A percentile compares a stretch with the other conserved stretches of the same genome.
Conservation (phyloP, 176 grass and related monocot species). For the Bothriochloa decipiens region DNA sequence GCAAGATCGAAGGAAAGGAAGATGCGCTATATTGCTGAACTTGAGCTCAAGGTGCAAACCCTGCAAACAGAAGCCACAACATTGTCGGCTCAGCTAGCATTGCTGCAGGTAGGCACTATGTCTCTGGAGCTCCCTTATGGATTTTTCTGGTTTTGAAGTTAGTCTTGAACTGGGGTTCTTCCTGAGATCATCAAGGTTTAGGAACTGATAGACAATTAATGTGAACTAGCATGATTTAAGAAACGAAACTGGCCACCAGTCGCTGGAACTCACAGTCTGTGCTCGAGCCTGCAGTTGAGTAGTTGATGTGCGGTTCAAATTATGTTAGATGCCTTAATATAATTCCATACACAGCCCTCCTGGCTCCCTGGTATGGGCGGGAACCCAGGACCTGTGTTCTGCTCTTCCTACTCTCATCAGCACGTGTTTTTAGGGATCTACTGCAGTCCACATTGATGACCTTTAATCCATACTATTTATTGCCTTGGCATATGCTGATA, state of each 20-base stretch:
- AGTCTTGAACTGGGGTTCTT: slow-evolving; percentile 27
- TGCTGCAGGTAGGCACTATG: slow-evolving; percentile 59
- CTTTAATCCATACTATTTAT: neutral
- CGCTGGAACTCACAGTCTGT: neutral
- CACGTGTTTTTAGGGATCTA: neutral
- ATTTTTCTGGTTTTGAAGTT: slow-evolving; percentile 17
- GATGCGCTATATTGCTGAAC: slow-evolving; percentile 76
- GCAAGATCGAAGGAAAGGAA: slow-evolving; percentile 92
- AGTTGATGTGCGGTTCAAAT: neutral
- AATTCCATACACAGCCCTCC: neutral
- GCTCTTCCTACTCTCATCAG: neutral
- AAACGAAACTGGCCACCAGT: neutral
- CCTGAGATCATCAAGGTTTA: slow-evolving; percentile 28
- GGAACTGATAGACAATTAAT: slow-evolving; percentile 11
- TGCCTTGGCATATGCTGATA: neutral
- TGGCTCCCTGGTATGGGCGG: neutral
- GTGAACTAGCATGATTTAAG: neutral
- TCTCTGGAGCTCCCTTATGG: slow-evolving; percentile 11
- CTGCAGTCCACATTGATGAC: neutral
- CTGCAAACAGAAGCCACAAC: slow-evolving; percentile 74
- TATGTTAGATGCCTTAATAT: neutral
- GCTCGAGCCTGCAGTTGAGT: neutral
- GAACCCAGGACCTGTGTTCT: neutral
- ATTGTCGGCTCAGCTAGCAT: slow-evolving; percentile 61
- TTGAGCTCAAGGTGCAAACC: slow-evolving; percentile 62